Evolutionary conservation across 2,329 filamentous ascomycete species (phyloP).

Genomic region (Neocucurbitaria cava): DNA sequence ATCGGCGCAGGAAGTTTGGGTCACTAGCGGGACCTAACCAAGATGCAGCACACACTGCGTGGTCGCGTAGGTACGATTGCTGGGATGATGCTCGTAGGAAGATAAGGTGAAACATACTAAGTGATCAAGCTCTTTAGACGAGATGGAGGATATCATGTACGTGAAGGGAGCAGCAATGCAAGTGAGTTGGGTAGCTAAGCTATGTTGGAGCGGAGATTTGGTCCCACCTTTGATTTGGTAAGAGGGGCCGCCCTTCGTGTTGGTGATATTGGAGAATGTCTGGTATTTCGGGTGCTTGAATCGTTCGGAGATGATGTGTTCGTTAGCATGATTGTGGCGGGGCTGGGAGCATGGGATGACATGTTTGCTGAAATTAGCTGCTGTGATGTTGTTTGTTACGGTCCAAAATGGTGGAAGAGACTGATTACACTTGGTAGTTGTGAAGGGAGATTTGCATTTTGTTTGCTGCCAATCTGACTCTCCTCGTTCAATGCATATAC

Average conservation of each 20-base stretch:
- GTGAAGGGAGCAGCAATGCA: neutral
- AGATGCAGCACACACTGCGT: too few species aligned
- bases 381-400: neutral
- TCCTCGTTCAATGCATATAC: neutral
- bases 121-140: conserved; percentile 11
- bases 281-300: neutral
- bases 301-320: neutral
- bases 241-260: too few species aligned
- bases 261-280: neutral
- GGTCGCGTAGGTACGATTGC: conserved; percentile 14
- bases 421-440: too few species aligned
- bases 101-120: conserved; percentile 9
- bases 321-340: conserved; percentile 3
- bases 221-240: neutral
- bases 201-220: neutral
- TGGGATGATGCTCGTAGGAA: conserved; percentile 21
- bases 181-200: neutral
- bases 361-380: neutral
- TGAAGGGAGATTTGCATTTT: too few species aligned
- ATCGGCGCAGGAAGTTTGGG: conserved; percentile 11
- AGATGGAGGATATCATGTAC: neutral
- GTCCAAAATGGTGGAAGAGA: neutral
- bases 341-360: neutral
- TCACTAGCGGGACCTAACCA: conserved; percentile 22
- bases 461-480: neutral